These are phyloP conservation scores for Claviceps sp. DNA, from an alignment of 2,329 filamentous ascomycete species.

Conservation along the genomic window DNA sequence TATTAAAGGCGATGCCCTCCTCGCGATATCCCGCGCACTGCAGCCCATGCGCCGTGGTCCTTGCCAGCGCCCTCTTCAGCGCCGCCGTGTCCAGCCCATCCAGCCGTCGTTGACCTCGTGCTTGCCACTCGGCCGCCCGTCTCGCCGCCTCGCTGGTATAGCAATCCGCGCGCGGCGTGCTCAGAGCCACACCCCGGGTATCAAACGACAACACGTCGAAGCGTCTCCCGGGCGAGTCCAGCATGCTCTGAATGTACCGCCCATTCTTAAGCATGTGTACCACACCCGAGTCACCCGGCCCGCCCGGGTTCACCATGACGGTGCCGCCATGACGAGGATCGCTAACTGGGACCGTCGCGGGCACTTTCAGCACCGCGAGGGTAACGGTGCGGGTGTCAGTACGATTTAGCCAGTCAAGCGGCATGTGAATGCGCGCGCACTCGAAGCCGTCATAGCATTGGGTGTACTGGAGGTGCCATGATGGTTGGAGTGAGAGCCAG, in stretches of 20 bases:
- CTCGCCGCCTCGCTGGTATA: constrained; percentile 12
- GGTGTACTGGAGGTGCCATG: constrained; percentile 11
- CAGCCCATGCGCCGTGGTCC: constrained; percentile 11
- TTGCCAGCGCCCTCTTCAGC: constrained; percentile 4
- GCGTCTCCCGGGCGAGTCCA: constrained; percentile 14
- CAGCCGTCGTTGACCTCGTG: constrained; percentile 12
- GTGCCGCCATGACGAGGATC: constrained; percentile 23
- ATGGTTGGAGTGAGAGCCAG: constrained; percentile 6
- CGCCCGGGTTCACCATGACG: constrained; percentile 26
- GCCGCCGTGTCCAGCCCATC: background rate
- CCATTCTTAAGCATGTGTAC: constrained; percentile 12
- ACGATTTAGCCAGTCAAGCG: constrained; percentile 23
- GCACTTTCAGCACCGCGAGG: constrained; percentile 25
- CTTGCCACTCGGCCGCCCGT: constrained; percentile 15
- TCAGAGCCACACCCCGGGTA: constrained; percentile 19
- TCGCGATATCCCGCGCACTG: constrained; percentile 12
- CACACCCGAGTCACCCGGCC: constrained; percentile 25
- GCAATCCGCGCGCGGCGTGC: constrained; percentile 4
- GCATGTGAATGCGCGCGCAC: constrained; percentile 28
- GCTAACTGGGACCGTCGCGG: constrained; percentile 21
- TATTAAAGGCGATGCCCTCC: constrained; percentile 7
- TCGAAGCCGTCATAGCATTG: constrained; percentile 22
- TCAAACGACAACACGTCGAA: constrained; percentile 27
- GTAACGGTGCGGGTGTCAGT: constrained; percentile 14
- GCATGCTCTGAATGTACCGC: constrained; percentile 15